Base-by-base conservation (phyloP, 73 alveolate species). In the Stentor coeruleus region DNA sequence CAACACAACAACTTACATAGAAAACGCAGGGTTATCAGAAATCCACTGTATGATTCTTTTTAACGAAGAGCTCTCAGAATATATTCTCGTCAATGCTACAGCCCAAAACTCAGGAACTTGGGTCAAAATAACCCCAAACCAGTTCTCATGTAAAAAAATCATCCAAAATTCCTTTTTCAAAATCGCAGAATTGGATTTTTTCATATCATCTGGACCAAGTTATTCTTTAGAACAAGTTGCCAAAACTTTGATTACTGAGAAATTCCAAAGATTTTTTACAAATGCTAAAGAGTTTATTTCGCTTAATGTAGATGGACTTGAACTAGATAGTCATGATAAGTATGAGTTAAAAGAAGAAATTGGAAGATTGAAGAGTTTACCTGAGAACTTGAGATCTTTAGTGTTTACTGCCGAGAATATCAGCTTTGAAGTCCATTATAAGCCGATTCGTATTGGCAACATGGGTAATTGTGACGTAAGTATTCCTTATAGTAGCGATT, bases 1-100 rank as follows among this genome's bases (percentile, higher is more conserved):
- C 33, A 40, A 33, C n/a, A n/a, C 58, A 20, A 39, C 83, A n/a
- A 37, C 72, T 75, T 75, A 39, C 26, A 75, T 75, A 39, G 83
- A 75, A 75, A 40, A 75, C 39, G 59, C 74, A 20, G 38, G 33
- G 33, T 75, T 75, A 75, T 37, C 59, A 20, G 20, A 14, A 37
- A 37, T 15, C 14, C 83, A 75, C 38, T 15, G 77, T 75, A 38
- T 14, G 20, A 75, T 75, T 38, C 35, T 14, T 1, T 75, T 39
- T 75, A 20, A 20, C 6, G 11, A 38, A 1, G 83, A 75, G 0
- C 58, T 35, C 39, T 37, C 72, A 20, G 2, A 20, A 75, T 75
- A 39, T 38, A 15, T 36, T 6, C 72, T 75, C n/a, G 6, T 66
- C 6, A 35, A 75, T 2, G 33, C 28, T 38, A 28, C 20, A 36